Percentiles rank a stretch among this genome's conserved stretches.
phyloP scores from a whole-genome alignment of 306 rosid genomes.

The Phaseolus lunatus region DNA sequence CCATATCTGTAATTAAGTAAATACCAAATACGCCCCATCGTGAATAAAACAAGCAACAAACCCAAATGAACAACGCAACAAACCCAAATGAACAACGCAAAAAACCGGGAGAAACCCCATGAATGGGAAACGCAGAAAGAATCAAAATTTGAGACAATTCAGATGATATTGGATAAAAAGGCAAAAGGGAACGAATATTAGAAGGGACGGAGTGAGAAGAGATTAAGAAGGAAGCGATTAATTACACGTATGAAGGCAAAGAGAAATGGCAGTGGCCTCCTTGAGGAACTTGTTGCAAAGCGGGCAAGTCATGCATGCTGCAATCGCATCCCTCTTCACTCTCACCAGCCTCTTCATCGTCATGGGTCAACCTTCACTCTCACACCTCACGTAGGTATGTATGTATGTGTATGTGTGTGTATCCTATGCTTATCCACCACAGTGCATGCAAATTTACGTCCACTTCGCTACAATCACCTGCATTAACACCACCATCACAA shows the following conservation, averaged over 20 bases:
- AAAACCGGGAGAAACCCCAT: conserved; percentile 8
- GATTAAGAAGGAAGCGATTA: neutral
- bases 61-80: conserved; percentile 45
- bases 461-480: conserved; percentile 54
- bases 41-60: conserved; percentile 7
- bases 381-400: neutral
- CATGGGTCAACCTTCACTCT: neutral
- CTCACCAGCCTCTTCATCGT: conserved; percentile 59
- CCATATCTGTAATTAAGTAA: conserved; percentile 39
- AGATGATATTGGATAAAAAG: neutral
- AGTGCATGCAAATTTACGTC: conserved; percentile 80
- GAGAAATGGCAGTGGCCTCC: conserved; percentile 86
- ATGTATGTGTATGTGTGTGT: too few relatives aligned
- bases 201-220: neutral
- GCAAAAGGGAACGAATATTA: neutral
- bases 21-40: conserved; percentile 29
- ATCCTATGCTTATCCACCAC: neutral
- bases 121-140: conserved; percentile 40
- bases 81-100: conserved; percentile 48
- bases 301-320: conserved; percentile 80
- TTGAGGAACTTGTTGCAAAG: conserved; percentile 71
- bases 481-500: conserved; percentile 40
- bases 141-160: conserved; percentile 40
- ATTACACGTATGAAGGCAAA: conserved; percentile 94
- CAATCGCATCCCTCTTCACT: conserved; percentile 68